These are phyloP conservation scores for Aspergillus arachidicola DNA, from an alignment of 2,329 filamentous ascomycete species.

Conservation along the genomic window DNA sequence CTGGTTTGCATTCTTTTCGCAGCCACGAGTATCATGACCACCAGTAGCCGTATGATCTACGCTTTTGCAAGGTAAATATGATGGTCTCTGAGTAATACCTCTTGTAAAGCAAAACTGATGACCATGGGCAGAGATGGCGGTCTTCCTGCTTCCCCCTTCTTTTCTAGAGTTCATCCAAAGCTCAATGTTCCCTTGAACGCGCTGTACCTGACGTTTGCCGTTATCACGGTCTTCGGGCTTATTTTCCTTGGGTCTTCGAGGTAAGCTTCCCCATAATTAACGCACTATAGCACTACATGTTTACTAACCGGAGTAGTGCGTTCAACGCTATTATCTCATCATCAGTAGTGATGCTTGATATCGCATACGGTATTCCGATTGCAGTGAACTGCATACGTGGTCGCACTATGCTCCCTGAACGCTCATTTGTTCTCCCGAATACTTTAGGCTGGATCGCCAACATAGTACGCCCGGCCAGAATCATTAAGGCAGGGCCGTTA, in stretches of 20 bases:
- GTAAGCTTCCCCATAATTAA: constrained; percentile 16
- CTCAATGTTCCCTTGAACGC: constrained; percentile 69
- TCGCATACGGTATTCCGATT: constrained; percentile 75
- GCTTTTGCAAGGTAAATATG: constrained; percentile 34
- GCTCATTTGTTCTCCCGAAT: constrained; percentile 60
- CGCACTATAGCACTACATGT: constrained; percentile 30
- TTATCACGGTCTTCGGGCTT: constrained; percentile 69
- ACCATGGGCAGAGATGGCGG: constrained; percentile 59
- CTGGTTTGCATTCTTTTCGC: constrained; percentile 36
- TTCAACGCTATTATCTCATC: constrained; percentile 73
- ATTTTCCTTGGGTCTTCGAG: constrained; percentile 67
- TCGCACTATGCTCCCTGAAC: constrained; percentile 64
- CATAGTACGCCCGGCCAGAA: constrained; percentile 39
- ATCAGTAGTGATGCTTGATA: constrained; percentile 70
- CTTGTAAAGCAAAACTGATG: constrained; percentile 5
- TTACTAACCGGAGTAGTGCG: constrained; percentile 40
- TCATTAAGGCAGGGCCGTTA: neutral
- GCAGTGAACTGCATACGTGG: constrained; percentile 69
- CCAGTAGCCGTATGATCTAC: constrained; percentile 39
- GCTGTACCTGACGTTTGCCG: constrained; percentile 60
- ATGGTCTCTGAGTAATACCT: neutral
- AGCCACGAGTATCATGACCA: constrained; percentile 38
- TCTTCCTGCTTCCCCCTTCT: constrained; percentile 62
- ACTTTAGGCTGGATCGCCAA: constrained; percentile 64
- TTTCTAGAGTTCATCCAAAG: constrained; percentile 62